Evolutionary conservation across 345 rosid species (phyloP), one percentile per base, ranked within the genome.

Genomic region (Salix dunnii): DNA sequence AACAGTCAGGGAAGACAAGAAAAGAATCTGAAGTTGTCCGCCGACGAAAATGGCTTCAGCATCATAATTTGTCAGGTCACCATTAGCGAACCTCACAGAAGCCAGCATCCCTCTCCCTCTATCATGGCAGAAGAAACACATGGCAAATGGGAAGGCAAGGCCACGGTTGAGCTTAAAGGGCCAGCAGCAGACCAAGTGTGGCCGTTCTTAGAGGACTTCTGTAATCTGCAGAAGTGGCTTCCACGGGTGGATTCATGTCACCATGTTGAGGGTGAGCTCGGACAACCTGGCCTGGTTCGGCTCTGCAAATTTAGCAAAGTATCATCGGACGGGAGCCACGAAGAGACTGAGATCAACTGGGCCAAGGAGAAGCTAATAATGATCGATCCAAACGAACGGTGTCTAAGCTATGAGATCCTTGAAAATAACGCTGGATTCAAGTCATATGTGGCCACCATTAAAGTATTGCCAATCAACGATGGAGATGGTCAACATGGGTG

Each of bases 351-450:
- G 49, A n/a, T 36, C 21, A 64, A 20, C 23, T 62, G 76, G 76
- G 51, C 68, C n/a, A 60, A 73, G 17, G 76, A 73, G 35, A 73
- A 73, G 42, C 28, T 62, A 33, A 1, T 73, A 2, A 9, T 7
- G 36, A 60, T 62, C 18, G 23, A 73, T 73, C 55, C 38, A 6
- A 30, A 14, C 2, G 68, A 73, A 23, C 48, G 55, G 53, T 38
- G 76, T 61, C n/a, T 60, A 40, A 62, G 55, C 55, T 73, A 73
- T 8, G 58, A 60, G 55, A 62, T 93, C 12, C 12, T 70, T 4
- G 94, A 93, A 40, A 91, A 84, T 70, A 91, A 84, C 65, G 21
- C 81, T 6, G 97, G 95, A 51, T 84, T 91, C 28, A 79, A 79
- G 38, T 68, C 80, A 17, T 90, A 88, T 68, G 77, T 78, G 71